Evolutionary conservation across 2,329 filamentous ascomycete species (phyloP).

Genomic region (Trichophyton benhamiae): DNA sequence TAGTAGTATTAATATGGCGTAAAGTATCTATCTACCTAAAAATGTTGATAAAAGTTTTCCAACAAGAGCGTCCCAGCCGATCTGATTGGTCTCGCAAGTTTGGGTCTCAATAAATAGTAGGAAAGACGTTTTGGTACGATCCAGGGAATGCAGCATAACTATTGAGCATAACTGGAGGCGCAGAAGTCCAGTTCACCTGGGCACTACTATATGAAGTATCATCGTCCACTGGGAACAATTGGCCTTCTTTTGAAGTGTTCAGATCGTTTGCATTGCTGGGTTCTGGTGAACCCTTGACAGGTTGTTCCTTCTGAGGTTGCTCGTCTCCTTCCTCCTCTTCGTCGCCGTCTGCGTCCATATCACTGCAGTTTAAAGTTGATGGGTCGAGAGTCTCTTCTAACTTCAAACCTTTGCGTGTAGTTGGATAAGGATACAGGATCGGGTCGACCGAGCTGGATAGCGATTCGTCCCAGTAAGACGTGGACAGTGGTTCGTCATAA

Average conservation of each 20-base stretch:
- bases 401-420: conserved; percentile 61
- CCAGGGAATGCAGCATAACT: background rate
- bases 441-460: conserved; percentile 27
- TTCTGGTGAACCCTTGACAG: background rate
- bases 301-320: background rate
- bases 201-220: background rate
- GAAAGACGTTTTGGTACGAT: background rate
- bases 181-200: background rate
- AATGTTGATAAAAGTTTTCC: background rate
- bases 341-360: conserved; percentile 42
- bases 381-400: conserved; percentile 64
- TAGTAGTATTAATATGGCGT: background rate
- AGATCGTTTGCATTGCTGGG: background rate
- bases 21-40: background rate
- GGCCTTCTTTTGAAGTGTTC: background rate
- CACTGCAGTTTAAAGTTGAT: conserved; percentile 41
- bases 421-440: conserved; percentile 38
- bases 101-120: background rate
- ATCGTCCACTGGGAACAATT: background rate
- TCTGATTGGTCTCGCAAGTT: background rate
- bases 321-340: conserved; percentile 46
- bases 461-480: conserved; percentile 36
- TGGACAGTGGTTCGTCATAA: conserved; percentile 56
- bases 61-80: background rate
- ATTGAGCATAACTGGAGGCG: background rate